A percentile compares a stretch with the other conserved stretches of the same genome.
Evolutionary conservation across 306 rosid species (phyloP).

Genomic region (Neltuma alba): DNA sequence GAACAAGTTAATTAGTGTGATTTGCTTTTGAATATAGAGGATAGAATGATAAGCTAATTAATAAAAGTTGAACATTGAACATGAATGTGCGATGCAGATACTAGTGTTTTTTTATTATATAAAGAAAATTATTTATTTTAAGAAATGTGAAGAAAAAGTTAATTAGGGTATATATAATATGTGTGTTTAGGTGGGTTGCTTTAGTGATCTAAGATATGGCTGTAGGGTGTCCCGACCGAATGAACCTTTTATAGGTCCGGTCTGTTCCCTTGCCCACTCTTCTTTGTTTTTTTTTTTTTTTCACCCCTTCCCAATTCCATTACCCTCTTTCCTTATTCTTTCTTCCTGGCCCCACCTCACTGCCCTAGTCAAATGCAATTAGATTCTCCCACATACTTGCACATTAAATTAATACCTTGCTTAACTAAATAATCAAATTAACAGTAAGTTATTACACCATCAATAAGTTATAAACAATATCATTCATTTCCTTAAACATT

Average conservation of each 20-base stretch:
- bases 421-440: background rate
- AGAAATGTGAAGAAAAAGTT: background rate
- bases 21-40: background rate
- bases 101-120: background rate
- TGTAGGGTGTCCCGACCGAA: slow-evolving; percentile 52
- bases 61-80: background rate
- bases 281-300: slow-evolving; percentile 31
- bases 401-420: background rate
- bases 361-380: slow-evolving; percentile 10
- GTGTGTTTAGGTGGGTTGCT: slow-evolving; percentile 23
- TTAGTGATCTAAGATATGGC: slow-evolving; percentile 32
- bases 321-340: slow-evolving; percentile 8
- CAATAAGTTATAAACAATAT: no score
- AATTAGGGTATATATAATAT: background rate
- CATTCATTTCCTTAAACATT: no score
- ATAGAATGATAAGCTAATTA: background rate
- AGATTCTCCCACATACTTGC: background rate
- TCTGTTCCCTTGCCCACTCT: slow-evolving; percentile 57
- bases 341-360: slow-evolving; percentile 37
- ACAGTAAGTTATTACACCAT: no score
- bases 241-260: slow-evolving; percentile 56
- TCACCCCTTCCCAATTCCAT: slow-evolving; percentile 15
- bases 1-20: background rate
- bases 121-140: background rate
- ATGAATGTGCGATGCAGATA: background rate